Evolutionary conservation across 345 rosid genomes (phyloP).

Genomic region (Litchi chinensis): DNA sequence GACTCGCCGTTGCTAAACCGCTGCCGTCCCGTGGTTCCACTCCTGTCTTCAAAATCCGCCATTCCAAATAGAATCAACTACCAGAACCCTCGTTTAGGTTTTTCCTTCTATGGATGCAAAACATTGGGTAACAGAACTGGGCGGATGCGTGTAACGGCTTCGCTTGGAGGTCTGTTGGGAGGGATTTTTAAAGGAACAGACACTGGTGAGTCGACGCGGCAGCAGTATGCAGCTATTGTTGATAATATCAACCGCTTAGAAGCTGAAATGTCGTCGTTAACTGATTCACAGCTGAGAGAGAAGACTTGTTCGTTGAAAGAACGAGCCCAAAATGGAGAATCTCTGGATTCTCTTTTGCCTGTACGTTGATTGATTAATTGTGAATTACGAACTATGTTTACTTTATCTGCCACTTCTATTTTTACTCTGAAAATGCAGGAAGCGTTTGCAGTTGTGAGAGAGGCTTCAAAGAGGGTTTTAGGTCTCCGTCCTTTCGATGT

Average conservation of each 20-base stretch:
- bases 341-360: constrained; percentile 85
- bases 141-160: constrained; percentile 51
- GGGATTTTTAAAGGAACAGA: constrained; percentile 87
- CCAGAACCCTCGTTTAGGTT: constrained; percentile 35
- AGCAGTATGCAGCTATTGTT: constrained; percentile 67
- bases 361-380: constrained; percentile 35
- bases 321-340: constrained; percentile 76
- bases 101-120: constrained; percentile 38
- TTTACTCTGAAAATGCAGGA: constrained; percentile 46
- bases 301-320: constrained; percentile 69
- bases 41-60: constrained; percentile 39
- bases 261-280: constrained; percentile 52
- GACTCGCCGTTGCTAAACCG: constrained; percentile 39
- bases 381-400: not conserved
- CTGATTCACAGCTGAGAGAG: constrained; percentile 70
- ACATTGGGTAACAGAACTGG: constrained; percentile 27
- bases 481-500: constrained; percentile 95
- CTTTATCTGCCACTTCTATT: not conserved
- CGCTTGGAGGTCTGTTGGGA: constrained; percentile 77
- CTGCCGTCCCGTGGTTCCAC: constrained; percentile 37
- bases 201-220: constrained; percentile 84
- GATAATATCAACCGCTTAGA: constrained; percentile 60
- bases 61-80: constrained; percentile 24
- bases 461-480: constrained; percentile 85
- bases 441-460: constrained; percentile 94